Conservation (phyloP, 2,329 filamentous ascomycete species). For the Elsinoe batatas region DNA sequence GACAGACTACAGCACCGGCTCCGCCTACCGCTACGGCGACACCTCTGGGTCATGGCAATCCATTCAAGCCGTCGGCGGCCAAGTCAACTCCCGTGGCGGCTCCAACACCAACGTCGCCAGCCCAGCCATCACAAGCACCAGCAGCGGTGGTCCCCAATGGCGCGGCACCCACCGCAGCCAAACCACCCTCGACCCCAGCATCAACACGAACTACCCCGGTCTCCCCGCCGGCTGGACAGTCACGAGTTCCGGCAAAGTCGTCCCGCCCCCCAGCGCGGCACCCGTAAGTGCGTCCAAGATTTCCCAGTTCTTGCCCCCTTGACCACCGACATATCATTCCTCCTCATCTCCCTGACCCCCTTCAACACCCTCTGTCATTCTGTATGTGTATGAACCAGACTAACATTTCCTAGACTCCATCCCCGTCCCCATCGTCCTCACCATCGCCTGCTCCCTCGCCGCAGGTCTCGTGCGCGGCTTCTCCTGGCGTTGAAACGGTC, state of each 20-base stretch:
- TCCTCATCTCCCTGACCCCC: too few species aligned
- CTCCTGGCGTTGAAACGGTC: slow-evolving; percentile 33
- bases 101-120: slow-evolving; percentile 47
- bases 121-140: slow-evolving; percentile 53
- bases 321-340: slow-evolving; percentile 21
- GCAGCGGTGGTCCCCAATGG: slow-evolving; percentile 55
- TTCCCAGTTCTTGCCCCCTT: slow-evolving; percentile 12
- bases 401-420: slow-evolving; percentile 36
- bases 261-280: slow-evolving; percentile 57
- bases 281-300: slow-evolving; percentile 50
- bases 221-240: slow-evolving; percentile 77
- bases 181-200: slow-evolving; percentile 22
- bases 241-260: slow-evolving; percentile 63
- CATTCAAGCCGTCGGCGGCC: slow-evolving; percentile 70
- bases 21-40: slow-evolving; percentile 72
- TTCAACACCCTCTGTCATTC: too few species aligned
- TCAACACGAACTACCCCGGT: slow-evolving; percentile 41
- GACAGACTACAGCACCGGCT: slow-evolving; percentile 88
- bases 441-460: slow-evolving; percentile 38
- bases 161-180: slow-evolving; percentile 48
- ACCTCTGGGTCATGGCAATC: slow-evolving; percentile 68
- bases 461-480: slow-evolving; percentile 36
- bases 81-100: slow-evolving; percentile 48
- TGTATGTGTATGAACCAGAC: too few species aligned
- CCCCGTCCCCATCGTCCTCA: slow-evolving; percentile 43